Evolutionary conservation across 768 basidiomycete species (phyloP), one percentile per base, ranked within the genome.

Genomic region (Boletus rex-veris): DNA sequence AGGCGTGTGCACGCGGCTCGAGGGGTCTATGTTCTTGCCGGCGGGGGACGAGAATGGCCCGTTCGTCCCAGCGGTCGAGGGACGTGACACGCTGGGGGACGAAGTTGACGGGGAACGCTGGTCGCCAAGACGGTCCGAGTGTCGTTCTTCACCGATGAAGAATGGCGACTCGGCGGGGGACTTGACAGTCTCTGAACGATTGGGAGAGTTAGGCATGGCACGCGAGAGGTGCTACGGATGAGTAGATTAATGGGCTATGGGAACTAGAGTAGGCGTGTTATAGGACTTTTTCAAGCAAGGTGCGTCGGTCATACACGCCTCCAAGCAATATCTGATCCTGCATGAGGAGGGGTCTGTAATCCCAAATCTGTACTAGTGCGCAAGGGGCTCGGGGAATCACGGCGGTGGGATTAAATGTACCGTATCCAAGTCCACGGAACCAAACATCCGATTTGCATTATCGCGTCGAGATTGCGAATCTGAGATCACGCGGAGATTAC

Each of bases 11-110:
- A 19, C 73, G 61, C 21, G 71, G 21, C 64, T 64, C 24, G 72
- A 59, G 14, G 60, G 69, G 55, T 74, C 75, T 60, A 78, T 77
- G 55, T 72, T 76, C 39, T 72, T 67, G 61, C 77, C 80, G 7
- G 73, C 67, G 5, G 80, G 77, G 11, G 83, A 74, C 0, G 84
- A 82, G 68, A 82, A 81, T 0, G 82, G 78, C 28, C 7, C 28
- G 60, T 79, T 80, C 43, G 45, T 72, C 48, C 50, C 67, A 18
- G 55, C 58, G 3, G 65, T 66, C 50, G 55, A 73, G 45, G 59
- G 61, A 12, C 61, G 66, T 2, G 67, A 62, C 5, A 11, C 30
- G 28, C 26, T 45, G 0, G 55, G 47, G 7, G 55, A 41, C 12
- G 55, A 48, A 0, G 28, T 28, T 28, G 28, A 9, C 28, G 37